Conservation (phyloP, 2,329 filamentous ascomycete species). For the Fusarium pininemorale region DNA sequence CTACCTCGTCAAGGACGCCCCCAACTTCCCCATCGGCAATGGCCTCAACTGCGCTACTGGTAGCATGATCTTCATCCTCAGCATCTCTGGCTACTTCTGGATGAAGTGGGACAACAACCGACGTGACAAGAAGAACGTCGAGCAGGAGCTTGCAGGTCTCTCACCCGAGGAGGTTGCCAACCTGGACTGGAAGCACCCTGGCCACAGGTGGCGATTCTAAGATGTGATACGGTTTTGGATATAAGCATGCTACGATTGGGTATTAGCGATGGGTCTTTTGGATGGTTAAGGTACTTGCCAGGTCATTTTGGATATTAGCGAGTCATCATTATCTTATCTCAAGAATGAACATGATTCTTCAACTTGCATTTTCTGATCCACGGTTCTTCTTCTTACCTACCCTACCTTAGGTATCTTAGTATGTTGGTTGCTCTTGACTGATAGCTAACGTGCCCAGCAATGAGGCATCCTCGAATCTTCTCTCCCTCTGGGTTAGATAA, state of each 20-base stretch:
- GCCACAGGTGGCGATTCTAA: slow-evolving; percentile 65
- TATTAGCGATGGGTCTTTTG: slow-evolving; percentile 7
- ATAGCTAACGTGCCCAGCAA: neutral
- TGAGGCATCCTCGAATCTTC: too few relatives aligned
- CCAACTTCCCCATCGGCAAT: slow-evolving; percentile 75
- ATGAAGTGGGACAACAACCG: slow-evolving; percentile 70
- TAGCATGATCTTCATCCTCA: slow-evolving; percentile 63
- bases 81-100: slow-evolving; percentile 63
- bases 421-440: neutral
- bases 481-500: too few relatives aligned
- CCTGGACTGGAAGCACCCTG: slow-evolving; percentile 74
- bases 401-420: too few relatives aligned
- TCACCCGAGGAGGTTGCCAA: slow-evolving; percentile 64
- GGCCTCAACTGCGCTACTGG: slow-evolving; percentile 68
- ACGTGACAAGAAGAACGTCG: slow-evolving; percentile 63
- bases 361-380: neutral
- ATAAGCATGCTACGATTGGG: neutral
- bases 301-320: slow-evolving; percentile 10
- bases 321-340: neutral
- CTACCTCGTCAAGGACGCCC: slow-evolving; percentile 69
- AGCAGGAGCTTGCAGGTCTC: slow-evolving; percentile 65
- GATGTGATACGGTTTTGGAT: neutral
- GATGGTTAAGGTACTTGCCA: neutral
- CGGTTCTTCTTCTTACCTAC: neutral
- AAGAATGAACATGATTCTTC: slow-evolving; percentile 9